These are phyloP conservation scores for Neonectria sp. DNA, from an alignment of 2,329 filamentous ascomycete species.

Conservation along the genomic window DNA sequence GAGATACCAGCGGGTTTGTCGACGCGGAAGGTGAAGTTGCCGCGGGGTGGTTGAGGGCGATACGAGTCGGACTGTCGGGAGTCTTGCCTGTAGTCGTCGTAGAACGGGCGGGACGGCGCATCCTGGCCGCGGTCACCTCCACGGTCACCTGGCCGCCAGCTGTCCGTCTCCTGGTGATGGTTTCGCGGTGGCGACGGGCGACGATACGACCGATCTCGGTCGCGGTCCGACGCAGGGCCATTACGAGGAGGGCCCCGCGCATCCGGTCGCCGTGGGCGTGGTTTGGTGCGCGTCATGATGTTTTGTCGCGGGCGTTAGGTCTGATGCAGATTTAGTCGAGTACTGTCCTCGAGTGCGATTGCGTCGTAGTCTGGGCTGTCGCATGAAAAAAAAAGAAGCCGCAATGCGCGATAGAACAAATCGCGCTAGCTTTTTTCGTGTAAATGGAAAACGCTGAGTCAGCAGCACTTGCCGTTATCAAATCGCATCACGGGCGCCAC, in stretches of 20 bases:
- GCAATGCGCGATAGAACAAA: conserved; percentile 26
- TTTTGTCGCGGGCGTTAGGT: conserved; percentile 4
- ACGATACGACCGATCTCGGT: conserved; percentile 36
- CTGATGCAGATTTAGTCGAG: conserved; percentile 3
- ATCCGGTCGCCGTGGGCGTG: conserved; percentile 33
- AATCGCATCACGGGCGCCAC: neutral
- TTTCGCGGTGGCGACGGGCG: conserved; percentile 34
- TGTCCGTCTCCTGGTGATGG: conserved; percentile 46
- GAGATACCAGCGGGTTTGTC: conserved; percentile 66
- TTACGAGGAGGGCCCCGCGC: conserved; percentile 32
- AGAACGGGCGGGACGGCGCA: conserved; percentile 40
- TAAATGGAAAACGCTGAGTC: conserved; percentile 24
- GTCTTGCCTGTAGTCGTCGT: conserved; percentile 44
- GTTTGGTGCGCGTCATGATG: conserved; percentile 37
- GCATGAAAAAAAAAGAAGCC: conserved; percentile 37
- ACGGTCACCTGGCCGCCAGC: conserved; percentile 48
- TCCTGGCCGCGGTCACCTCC: conserved; percentile 36
- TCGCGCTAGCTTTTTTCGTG: conserved; percentile 32
- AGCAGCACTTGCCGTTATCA: neutral
- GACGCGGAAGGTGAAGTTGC: conserved; percentile 71
- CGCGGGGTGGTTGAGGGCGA: conserved; percentile 53
- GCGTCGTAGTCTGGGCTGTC: conserved; percentile 29
- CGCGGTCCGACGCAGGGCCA: conserved; percentile 9
- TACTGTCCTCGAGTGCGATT: neutral
- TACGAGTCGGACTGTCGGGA: conserved; percentile 49